Percentiles rank a stretch among this genome's conserved stretches.
Conservation (phyloP, 306 rosid genomes). For the Cicer pinnatifidum region DNA sequence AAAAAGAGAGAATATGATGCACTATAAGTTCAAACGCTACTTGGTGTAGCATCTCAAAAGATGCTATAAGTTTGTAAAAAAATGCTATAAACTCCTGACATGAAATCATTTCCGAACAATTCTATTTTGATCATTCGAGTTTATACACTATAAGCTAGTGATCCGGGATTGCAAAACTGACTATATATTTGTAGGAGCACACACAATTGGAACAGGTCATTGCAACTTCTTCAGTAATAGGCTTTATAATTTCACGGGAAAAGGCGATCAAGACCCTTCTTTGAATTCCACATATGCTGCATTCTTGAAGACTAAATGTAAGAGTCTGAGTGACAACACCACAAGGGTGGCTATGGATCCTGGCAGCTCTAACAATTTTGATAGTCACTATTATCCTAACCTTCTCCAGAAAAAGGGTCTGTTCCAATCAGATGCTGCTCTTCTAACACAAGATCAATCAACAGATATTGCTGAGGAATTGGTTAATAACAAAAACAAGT, state of each 20-base stretch:
- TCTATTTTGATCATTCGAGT: no score
- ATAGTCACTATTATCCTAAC: slow-evolving; percentile 48
- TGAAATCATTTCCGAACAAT: no score
- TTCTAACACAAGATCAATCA: slow-evolving; percentile 46
- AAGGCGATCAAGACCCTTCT: slow-evolving; percentile 65
- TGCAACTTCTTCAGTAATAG: slow-evolving; percentile 54
- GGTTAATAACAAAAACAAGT: slow-evolving; percentile 39
- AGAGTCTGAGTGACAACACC: slow-evolving; percentile 37
- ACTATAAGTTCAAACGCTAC: no score
- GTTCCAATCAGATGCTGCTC: slow-evolving; percentile 65
- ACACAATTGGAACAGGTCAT: slow-evolving; percentile 61
- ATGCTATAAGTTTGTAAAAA: no score
- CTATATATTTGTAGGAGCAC: slow-evolving; percentile 50
- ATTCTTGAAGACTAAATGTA: slow-evolving; percentile 48
- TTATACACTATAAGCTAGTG: no score
- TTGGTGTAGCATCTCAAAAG: no score
- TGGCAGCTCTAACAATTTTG: slow-evolving; percentile 46
- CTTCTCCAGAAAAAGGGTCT: slow-evolving; percentile 55
- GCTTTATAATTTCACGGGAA: slow-evolving; percentile 62
- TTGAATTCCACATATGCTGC: slow-evolving; percentile 50
- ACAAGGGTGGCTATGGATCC: slow-evolving; percentile 56
- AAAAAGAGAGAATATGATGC: no score
- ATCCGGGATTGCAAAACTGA: no score
- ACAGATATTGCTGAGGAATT: slow-evolving; percentile 12
- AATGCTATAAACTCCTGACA: no score